phyloP scores from a whole-genome alignment of 2,329 filamentous ascomycete genomes.

The Dothidotthia symphoricarpi region DNA sequence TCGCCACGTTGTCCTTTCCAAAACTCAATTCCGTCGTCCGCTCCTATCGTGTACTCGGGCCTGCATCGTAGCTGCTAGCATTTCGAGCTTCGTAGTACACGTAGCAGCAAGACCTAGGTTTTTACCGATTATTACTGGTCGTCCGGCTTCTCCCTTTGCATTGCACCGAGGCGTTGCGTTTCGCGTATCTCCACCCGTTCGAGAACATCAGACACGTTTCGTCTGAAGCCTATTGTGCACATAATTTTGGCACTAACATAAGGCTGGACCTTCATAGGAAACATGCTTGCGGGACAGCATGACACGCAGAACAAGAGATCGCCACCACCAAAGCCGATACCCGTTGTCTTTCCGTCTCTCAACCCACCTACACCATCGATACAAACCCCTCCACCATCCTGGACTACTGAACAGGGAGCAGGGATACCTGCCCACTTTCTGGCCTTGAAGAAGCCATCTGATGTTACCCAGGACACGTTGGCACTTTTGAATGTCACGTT shows the following conservation, averaged over 20 bases:
- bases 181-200: conserved; percentile 16
- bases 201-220: conserved; percentile 30
- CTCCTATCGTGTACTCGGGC: conserved; percentile 1
- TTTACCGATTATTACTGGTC: no score
- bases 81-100: no score
- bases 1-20: conserved; percentile 3
- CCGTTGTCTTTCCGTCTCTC: conserved; percentile 54
- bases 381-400: conserved; percentile 27
- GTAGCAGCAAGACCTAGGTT: no score
- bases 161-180: conserved; percentile 6
- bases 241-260: conserved; percentile 31
- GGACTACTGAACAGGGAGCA: conserved; percentile 38
- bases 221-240: conserved; percentile 23
- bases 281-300: conserved; percentile 42
- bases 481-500: conserved; percentile 46
- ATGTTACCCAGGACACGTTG: conserved; percentile 43
- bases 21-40: background rate
- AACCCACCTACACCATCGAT: conserved; percentile 36
- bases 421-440: conserved; percentile 48
- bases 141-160: no score
- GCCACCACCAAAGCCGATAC: conserved; percentile 51
- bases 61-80: background rate
- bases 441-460: conserved; percentile 42
- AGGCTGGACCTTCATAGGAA: conserved; percentile 24
- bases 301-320: conserved; percentile 43